Percentiles rank a stretch among this genome's conserved stretches.
Conservation (phyloP, 192 early-diverging fungal genomes). For the Thamnidium elegans region DNA sequence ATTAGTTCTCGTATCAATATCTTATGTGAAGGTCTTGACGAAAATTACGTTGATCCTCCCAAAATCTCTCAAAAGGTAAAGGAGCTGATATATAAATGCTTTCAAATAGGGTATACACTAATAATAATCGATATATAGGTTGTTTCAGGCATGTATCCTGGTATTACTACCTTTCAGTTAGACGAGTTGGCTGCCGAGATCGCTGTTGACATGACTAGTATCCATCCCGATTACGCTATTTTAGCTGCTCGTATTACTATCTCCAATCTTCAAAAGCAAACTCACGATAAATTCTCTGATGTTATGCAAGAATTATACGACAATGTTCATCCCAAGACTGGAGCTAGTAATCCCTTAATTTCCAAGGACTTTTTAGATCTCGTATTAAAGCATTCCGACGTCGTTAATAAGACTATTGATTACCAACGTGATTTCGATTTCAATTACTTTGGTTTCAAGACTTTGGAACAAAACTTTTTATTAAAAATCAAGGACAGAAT, state of each 20-base stretch:
- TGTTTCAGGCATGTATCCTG: slow-evolving; percentile 92
- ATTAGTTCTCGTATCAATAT: slow-evolving; percentile 88
- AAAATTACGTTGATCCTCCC: slow-evolving; percentile 87
- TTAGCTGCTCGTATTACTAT: slow-evolving; percentile 95
- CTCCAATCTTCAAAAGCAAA: slow-evolving; percentile 90
- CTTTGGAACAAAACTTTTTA: slow-evolving; percentile 90
- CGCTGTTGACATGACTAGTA: slow-evolving; percentile 79
- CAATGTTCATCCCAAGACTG: slow-evolving; percentile 84
- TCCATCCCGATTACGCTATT: slow-evolving; percentile 94
- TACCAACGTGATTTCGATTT: slow-evolving; percentile 95
- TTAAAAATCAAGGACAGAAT: slow-evolving; percentile 75
- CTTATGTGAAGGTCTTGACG: slow-evolving; percentile 91
- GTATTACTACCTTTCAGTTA: slow-evolving; percentile 94
- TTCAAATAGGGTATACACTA: neutral
- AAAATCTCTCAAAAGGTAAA: slow-evolving; percentile 88
- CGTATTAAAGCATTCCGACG: slow-evolving; percentile 66
- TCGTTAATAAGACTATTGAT: slow-evolving; percentile 83
- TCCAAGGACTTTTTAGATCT: slow-evolving; percentile 66
- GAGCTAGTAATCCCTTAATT: slow-evolving; percentile 80
- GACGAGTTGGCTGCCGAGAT: slow-evolving; percentile 97
- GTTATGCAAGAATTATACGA: slow-evolving; percentile 80
- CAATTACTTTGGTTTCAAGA: slow-evolving; percentile 99
- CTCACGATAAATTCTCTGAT: slow-evolving; percentile 72
- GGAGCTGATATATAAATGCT: neutral
- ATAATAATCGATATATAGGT: slow-evolving; percentile 45